Base-by-base conservation (phyloP, 2,329 filamentous ascomycete genomes). In the Fusarium nanum region DNA sequence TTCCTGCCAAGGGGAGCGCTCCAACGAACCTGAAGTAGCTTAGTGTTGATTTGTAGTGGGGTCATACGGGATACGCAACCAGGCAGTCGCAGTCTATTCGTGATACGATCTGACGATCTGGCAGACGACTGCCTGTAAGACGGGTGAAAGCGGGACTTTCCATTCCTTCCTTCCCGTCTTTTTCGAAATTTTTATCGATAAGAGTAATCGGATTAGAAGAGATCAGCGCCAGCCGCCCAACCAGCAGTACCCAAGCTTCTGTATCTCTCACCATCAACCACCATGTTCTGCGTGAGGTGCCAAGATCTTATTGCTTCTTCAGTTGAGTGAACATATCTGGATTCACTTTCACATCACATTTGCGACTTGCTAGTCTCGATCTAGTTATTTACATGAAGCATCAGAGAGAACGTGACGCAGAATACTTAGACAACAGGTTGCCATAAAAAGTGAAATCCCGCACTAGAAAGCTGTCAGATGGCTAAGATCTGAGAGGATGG, bases 1-100 rank as follows among this genome's bases (percentile, higher is more conserved):
- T 23, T 41, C 14, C 18, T 8, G 0, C 22, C 3, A 23, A 18
- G 12, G 22, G 11, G 25, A 11, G 67, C 67, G 67, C 66, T 63
- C 30, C 67, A 70, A 70, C 16, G 7, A 34, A 58, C 67, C 30
- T 10, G 27, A 67, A 52, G 1, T 1, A 37, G 66, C 20, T 49
- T 54, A 45, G 55, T n/a, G 40, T 13, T 6, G 41, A 37, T 20
- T 65, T 20, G 20, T 22, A 20, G 34, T 42, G 54, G 66, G 54
- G 65, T 11, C 32, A 52, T 69, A 56, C 60, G 65, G 37, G 6
- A 55, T 61, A 67, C 61, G 40, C 32, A n/a, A n/a, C 18, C 34
- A 37, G 34, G 34, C 18, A 37, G 34, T 37, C 10, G 34, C 18
- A 37, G 34, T 37, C 10, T n/a, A 27, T 41, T 41, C 48, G 48